Conservation (phyloP, 805 yeast species). For the Candida morakotiae region DNA sequence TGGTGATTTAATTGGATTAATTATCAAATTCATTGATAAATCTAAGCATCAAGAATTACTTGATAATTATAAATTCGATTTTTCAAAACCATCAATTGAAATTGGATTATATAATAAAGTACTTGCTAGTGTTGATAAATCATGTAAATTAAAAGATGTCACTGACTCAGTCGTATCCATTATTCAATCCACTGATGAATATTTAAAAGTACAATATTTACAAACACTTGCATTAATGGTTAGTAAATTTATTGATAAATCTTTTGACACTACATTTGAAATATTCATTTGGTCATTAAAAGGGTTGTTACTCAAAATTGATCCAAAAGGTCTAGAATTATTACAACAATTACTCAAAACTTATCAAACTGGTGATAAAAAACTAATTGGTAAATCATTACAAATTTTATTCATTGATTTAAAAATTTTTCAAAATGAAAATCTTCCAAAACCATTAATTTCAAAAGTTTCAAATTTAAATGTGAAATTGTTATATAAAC, state of each 20-base stretch:
- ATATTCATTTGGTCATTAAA: slow-evolving; percentile 66
- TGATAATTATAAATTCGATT: slow-evolving; percentile 31
- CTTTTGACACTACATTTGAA: slow-evolving; percentile 37
- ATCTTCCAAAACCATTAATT: slow-evolving; percentile 26
- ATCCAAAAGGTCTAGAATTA: slow-evolving; percentile 26
- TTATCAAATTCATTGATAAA: slow-evolving; percentile 35
- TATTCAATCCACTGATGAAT: slow-evolving; percentile 12
- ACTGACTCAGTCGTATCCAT: slow-evolving; percentile 5
- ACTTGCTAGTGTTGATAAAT: slow-evolving; percentile 50
- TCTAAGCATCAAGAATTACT: slow-evolving; percentile 45
- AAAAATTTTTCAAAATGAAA: slow-evolving; percentile 49
- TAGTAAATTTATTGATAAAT: slow-evolving; percentile 36
- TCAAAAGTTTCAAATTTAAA: slow-evolving; percentile 52
- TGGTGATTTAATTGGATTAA: slow-evolving; percentile 39
- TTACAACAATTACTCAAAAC: slow-evolving; percentile 17
- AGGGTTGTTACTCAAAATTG: slow-evolving; percentile 60
- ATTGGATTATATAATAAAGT: slow-evolving; percentile 43
- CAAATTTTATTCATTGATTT: slow-evolving; percentile 68
- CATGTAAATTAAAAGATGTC: slow-evolving; percentile 12
- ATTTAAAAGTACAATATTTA: slow-evolving; percentile 50
- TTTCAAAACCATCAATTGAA: slow-evolving; percentile 28
- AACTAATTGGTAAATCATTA: slow-evolving; percentile 46
- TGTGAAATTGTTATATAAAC: slow-evolving; percentile 71
- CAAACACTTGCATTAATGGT: slow-evolving; percentile 51
- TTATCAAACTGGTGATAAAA: slow-evolving; percentile 25